Conservation (phyloP, 2,329 filamentous ascomycete species). For the Penicillium sp. region DNA sequence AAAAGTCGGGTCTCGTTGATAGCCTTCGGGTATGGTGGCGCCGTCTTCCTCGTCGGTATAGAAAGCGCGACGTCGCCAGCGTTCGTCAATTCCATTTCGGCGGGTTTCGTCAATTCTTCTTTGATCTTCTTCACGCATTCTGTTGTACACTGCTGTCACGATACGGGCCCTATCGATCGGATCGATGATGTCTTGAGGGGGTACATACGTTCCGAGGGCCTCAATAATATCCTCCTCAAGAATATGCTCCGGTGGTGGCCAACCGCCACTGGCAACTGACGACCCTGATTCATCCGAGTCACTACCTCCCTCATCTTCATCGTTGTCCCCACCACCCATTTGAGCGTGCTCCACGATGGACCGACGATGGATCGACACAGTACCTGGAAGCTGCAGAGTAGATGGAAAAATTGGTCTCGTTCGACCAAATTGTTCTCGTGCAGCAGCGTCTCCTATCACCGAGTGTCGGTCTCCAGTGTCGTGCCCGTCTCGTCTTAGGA, state of each 20-base stretch:
- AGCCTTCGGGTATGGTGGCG: slow-evolving; percentile 63
- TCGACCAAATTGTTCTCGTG: slow-evolving; percentile 37
- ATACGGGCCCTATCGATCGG: slow-evolving; percentile 44
- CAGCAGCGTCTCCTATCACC: slow-evolving; percentile 55
- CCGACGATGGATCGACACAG: slow-evolving; percentile 3
- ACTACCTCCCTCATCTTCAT: slow-evolving; percentile 24
- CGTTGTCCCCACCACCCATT: slow-evolving; percentile 16
- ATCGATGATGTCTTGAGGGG: slow-evolving; percentile 45
- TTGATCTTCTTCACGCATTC: slow-evolving; percentile 42
- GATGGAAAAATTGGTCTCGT: slow-evolving; percentile 36
- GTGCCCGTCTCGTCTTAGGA: slow-evolving; percentile 60
- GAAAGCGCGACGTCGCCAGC: slow-evolving; percentile 76
- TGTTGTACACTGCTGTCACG: slow-evolving; percentile 37
- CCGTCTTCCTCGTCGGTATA: slow-evolving; percentile 87
- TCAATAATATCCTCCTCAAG: slow-evolving; percentile 42
- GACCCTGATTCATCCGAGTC: slow-evolving; percentile 27
- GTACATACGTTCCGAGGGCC: slow-evolving; percentile 44
- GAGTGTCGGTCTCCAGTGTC: slow-evolving; percentile 64
- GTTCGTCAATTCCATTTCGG: slow-evolving; percentile 58
- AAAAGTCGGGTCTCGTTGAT: slow-evolving; percentile 46
- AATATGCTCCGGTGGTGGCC: slow-evolving; percentile 43
- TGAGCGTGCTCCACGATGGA: background rate
- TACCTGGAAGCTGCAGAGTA: slow-evolving; percentile 25
- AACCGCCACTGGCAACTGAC: slow-evolving; percentile 33
- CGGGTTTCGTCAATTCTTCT: slow-evolving; percentile 40